Base-by-base conservation (phyloP, 148 eudicot genomes). In the Vaccinium macrocarpon region DNA sequence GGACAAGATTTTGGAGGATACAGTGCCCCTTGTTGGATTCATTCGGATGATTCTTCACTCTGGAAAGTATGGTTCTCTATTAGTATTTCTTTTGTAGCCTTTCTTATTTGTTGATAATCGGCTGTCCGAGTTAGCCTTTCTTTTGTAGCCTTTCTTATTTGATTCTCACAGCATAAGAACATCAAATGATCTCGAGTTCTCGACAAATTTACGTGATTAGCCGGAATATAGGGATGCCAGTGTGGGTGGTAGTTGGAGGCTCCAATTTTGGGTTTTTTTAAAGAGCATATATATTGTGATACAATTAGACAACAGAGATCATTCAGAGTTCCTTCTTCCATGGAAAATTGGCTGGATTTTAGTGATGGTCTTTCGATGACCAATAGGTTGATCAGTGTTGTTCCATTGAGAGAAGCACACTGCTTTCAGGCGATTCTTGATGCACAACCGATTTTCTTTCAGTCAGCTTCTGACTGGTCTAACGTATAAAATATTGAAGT, bases 41-140 rank as follows among this genome's bases (percentile, higher is more conserved):
- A 97, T 91, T 29, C 90, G 97, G 84, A 96, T 93, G 98, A 86
- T 96, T 96, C 97, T 96, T 88, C 98, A 94, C 89, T 93, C 98
- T 23, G 95, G 97, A 83, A 94, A 89, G 99, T 94, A 86, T 85
- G 92, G 18, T 14, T 14, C 27, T 78, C 25, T 8, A 14, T 13
- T 50, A 18, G 6, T 35, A 35, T 35, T 42, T 42, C 46, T 42
- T 42, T 42, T 42, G 6, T 5, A 42, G 7, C 46, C 46, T 42
- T 42, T 42, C 18, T 86, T 51, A 1, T 72, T 84, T 59, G 16
- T 62, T 8, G 11, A 13, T n/a, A 55, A 12, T 19, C 10, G 1
- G 18, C 19, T 27, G 52, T 59, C 46, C 6, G 46, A 42, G 46
- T 42, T 42, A 42, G 46, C 38, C 38, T 35, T 35, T 35, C 38